These are phyloP conservation scores for Beauveria varroae DNA, from an alignment of 2,329 filamentous ascomycete species.

Conservation along the genomic window DNA sequence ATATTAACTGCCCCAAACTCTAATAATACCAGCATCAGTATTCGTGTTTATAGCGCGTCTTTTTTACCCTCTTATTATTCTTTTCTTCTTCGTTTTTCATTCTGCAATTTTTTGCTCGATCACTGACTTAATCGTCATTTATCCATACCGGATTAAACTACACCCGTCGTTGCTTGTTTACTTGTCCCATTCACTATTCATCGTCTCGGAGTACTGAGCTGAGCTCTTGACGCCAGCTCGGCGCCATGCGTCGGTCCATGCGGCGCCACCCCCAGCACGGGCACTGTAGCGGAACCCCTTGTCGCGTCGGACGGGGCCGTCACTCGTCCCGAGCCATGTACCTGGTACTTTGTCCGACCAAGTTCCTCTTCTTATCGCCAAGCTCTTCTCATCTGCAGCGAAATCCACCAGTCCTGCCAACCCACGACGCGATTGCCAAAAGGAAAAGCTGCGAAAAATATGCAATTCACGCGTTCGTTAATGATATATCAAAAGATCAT, in stretches of 20 bases:
- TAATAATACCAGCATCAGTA: background rate
- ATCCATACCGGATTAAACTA: background rate
- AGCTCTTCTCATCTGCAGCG: background rate
- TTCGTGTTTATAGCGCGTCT: background rate
- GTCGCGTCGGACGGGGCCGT: too few species aligned
- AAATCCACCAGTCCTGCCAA: background rate
- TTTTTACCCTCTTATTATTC: background rate
- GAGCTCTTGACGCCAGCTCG: background rate
- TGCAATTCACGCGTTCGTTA: background rate
- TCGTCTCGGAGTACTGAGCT: too few species aligned
- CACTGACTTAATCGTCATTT: background rate
- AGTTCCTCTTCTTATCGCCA: background rate
- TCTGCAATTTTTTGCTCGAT: background rate
- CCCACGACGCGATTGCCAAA: background rate
- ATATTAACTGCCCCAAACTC: background rate
- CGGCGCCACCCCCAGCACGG: too few species aligned
- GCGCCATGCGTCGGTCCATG: background rate
- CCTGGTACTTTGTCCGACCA: background rate
- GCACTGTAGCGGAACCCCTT: too few species aligned
- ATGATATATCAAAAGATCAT: background rate
- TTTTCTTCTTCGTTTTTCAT: background rate
- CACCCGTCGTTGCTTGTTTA: background rate
- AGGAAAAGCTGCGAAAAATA: background rate
- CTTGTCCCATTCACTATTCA: too few species aligned
- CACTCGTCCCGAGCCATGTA: background rate